These are phyloP conservation scores for Fistulinella staudtii DNA, from an alignment of 1,284 basidiomycete species.

Conservation along the genomic window DNA sequence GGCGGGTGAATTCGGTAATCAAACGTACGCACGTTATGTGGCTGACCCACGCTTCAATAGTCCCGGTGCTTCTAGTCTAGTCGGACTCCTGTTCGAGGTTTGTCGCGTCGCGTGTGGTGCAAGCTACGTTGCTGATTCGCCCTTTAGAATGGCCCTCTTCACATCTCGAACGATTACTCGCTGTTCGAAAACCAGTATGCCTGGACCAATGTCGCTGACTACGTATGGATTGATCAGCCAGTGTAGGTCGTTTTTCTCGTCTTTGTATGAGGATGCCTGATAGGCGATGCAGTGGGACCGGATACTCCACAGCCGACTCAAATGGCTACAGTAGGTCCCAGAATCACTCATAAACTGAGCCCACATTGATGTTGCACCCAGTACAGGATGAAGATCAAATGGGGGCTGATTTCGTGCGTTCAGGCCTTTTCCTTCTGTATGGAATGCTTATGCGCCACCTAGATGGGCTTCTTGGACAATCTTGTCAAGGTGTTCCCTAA, in stretches of 20 bases:
- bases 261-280: conserved; percentile 7
- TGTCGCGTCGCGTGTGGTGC: conserved; percentile 7
- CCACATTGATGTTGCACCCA: conserved; percentile 24
- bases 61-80: conserved; percentile 66
- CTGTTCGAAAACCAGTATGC: conserved; percentile 49
- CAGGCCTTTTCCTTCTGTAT: not conserved
- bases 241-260: conserved; percentile 41
- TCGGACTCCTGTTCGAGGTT: conserved; percentile 63
- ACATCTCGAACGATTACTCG: conserved; percentile 47
- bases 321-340: conserved; percentile 49
- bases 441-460: not conserved
- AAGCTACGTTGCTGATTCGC: not conserved
- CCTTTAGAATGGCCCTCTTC: conserved; percentile 63
- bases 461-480: conserved; percentile 67
- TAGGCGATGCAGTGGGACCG: conserved; percentile 45
- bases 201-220: conserved; percentile 61
- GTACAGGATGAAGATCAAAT: conserved; percentile 66
- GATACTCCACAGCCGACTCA: conserved; percentile 62
- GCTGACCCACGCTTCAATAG: conserved; percentile 30
- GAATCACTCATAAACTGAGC: not conserved
- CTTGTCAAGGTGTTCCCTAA: conserved; percentile 65
- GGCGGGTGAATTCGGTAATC: conserved; percentile 53
- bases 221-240: conserved; percentile 72
- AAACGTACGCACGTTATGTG: not conserved
- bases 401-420: conserved; percentile 62